Evolutionary conservation across 179 eudicot species (phyloP), one percentile per base, ranked within the genome.

Genomic region (Silene coronaria): DNA sequence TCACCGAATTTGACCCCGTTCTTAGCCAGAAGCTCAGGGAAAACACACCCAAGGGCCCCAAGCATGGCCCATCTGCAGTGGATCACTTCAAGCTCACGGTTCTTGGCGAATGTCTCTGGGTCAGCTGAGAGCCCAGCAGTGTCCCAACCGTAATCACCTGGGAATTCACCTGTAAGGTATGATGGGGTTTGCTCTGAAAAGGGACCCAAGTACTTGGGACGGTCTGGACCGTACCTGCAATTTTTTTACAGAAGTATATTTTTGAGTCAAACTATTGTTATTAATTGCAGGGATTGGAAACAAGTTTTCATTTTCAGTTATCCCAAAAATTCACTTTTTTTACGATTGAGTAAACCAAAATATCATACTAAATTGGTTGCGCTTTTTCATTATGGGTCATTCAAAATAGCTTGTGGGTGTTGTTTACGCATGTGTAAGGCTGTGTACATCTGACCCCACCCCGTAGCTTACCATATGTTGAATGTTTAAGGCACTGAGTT

Each of bases 121-220:
- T 70, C 72, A 3, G 73, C 60, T 48, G 73, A 48, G 61, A 70
- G 73, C 26, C 73, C 60, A 21, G 61, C 73, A 21, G 73, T 70
- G 60, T 48, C 73, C 73, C 73, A 70, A 5, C 73, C 73, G 38
- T 70, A 70, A 19, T 70, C 73, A 6, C 73, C 73, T 24, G 73
- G 73, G 73, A 70, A 70, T 48, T 70, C 73, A 26, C 73, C 73
- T 13, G 73, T 70, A 5, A 70, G 73, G 73, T 70, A 70, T 70
- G 73, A 70, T 70, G 73, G 73, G 60, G 73, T 70, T 70, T 70
- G 73, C 55, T 70, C 73, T 42, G 73, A 70, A 23, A 70, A 70
- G 0, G 73, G 61, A 30, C 73, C 73, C 21, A 70, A 70, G 73
- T 46, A 70, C 73, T 70, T 70, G n/a, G 73, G 72, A 23, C 61